Conservation (phyloP, 2,329 filamentous ascomycete species). For the Phaeosphaeria sp. region DNA sequence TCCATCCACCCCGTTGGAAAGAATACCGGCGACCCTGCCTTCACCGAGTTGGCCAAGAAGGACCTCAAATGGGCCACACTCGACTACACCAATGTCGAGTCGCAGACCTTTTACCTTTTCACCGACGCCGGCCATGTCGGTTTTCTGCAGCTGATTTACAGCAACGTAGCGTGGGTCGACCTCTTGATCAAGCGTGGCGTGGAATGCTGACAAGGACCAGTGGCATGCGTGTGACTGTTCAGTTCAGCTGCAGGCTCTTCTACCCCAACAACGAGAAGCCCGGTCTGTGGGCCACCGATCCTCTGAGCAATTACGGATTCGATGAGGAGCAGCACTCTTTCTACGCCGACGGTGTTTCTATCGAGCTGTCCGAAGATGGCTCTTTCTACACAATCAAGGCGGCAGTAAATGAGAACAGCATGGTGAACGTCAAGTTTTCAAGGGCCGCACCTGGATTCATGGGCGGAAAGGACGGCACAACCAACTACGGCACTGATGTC, state of each 20-base stretch:
- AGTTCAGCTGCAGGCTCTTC: constrained; percentile 96
- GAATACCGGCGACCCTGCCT: constrained; percentile 79
- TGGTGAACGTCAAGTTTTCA: constrained; percentile 86
- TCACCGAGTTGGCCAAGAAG: constrained; percentile 77
- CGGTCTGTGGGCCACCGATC: constrained; percentile 83
- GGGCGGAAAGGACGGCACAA: constrained; percentile 82
- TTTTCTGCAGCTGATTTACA: constrained; percentile 94
- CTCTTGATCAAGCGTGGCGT: constrained; percentile 34
- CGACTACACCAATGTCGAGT: constrained; percentile 90
- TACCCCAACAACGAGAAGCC: constrained; percentile 75
- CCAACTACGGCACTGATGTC: constrained; percentile 85
- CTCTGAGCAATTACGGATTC: constrained; percentile 80
- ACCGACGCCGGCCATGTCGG: constrained; percentile 78
- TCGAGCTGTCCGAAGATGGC: constrained; percentile 87
- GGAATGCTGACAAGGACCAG: constrained; percentile 56
- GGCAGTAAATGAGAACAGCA: constrained; percentile 76
- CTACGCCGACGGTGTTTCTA: constrained; percentile 82
- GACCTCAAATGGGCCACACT: constrained; percentile 83
- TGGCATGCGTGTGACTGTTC: constrained; percentile 85
- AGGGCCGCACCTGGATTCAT: constrained; percentile 81
- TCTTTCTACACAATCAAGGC: constrained; percentile 89
- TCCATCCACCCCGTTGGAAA: constrained; percentile 86
- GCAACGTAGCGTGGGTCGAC: constrained; percentile 80
- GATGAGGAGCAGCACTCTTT: constrained; percentile 83
- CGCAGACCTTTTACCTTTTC: constrained; percentile 90